Evolutionary conservation across 164 flowering plant genomes (phyloP).

Genomic region (Chimonanthus praecox): DNA sequence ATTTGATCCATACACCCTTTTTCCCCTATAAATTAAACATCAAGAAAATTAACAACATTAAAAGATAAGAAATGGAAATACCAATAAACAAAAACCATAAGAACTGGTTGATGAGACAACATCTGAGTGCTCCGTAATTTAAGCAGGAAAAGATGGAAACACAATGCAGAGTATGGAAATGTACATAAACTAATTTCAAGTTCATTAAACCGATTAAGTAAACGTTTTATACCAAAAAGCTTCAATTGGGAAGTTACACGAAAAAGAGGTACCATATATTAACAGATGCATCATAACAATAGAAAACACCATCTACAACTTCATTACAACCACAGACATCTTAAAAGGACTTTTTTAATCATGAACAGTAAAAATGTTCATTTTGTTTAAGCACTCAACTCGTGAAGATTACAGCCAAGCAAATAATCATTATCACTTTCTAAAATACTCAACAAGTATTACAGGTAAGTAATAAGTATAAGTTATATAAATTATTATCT

Average conservation of each 20-base stretch:
- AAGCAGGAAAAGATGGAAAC: not conserved
- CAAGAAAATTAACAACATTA: not conserved
- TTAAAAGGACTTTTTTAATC: not conserved
- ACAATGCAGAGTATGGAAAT: not conserved
- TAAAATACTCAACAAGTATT: too few species aligned
- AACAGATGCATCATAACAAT: not conserved
- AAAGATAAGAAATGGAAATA: not conserved
- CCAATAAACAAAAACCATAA: not conserved
- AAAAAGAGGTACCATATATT: not conserved
- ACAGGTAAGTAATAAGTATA: too few species aligned
- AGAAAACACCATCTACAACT: not conserved
- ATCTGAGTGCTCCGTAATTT: not conserved
- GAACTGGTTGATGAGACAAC: not conserved
- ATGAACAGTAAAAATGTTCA: too few species aligned
- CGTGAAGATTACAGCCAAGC: too few species aligned
- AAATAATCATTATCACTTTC: too few species aligned
- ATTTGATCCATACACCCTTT: constrained; percentile 42
- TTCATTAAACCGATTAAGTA: not conserved
- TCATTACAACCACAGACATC: not conserved
- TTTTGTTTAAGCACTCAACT: too few species aligned
- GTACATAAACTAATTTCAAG: not conserved
- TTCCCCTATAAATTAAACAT: constrained; percentile 28
- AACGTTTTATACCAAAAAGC: not conserved
- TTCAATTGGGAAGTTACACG: not conserved
- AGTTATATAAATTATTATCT: too few species aligned